These are phyloP conservation scores for Immersiporthe knoxdaviesiana DNA, from an alignment of 2,329 filamentous ascomycete species.

Conservation along the genomic window DNA sequence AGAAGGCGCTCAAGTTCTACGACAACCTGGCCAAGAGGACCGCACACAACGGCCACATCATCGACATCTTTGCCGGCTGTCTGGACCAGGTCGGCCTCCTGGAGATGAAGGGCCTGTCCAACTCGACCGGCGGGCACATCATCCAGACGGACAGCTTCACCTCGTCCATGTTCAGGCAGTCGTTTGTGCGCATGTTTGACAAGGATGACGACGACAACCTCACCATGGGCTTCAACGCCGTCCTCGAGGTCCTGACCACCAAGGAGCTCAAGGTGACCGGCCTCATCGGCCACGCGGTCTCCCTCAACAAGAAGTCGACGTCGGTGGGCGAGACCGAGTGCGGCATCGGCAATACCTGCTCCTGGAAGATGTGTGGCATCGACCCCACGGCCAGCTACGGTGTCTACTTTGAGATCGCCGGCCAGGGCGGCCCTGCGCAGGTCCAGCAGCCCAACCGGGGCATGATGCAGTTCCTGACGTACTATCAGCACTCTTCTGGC, in stretches of 20 bases:
- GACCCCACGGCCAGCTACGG: constrained; percentile 93
- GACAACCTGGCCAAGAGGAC: constrained; percentile 91
- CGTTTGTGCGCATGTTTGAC: constrained; percentile 95
- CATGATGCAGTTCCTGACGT: constrained; percentile 97
- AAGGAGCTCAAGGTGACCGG: constrained; percentile 99
- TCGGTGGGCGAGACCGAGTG: constrained; percentile 98
- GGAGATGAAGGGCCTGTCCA: constrained; percentile 97
- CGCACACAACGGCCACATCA: constrained; percentile 94
- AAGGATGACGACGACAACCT: constrained; percentile 95
- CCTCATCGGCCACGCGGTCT: constrained; percentile 94
- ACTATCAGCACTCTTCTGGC: constrained; percentile 96
- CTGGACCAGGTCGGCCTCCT: constrained; percentile 95
- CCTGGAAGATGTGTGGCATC: constrained; percentile 99
- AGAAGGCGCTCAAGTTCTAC: constrained; percentile 99
- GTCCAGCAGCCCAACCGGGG: constrained; percentile 88
- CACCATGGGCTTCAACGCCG: constrained; percentile 97
- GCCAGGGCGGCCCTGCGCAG: constrained; percentile 82
- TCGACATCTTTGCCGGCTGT: constrained; percentile 97
- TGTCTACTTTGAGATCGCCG: constrained; percentile 96
- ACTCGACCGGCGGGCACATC: constrained; percentile 97
- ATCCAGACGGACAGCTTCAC: constrained; percentile 98
- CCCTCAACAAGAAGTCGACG: constrained; percentile 95
- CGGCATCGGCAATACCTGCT: constrained; percentile 97
- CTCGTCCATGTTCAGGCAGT: constrained; percentile 99
- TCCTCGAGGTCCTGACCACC: constrained; percentile 92